These are phyloP conservation scores for Cenchrus purpureus DNA, from an alignment of 176 grass and related monocot genomes.

Conservation along the genomic window DNA sequence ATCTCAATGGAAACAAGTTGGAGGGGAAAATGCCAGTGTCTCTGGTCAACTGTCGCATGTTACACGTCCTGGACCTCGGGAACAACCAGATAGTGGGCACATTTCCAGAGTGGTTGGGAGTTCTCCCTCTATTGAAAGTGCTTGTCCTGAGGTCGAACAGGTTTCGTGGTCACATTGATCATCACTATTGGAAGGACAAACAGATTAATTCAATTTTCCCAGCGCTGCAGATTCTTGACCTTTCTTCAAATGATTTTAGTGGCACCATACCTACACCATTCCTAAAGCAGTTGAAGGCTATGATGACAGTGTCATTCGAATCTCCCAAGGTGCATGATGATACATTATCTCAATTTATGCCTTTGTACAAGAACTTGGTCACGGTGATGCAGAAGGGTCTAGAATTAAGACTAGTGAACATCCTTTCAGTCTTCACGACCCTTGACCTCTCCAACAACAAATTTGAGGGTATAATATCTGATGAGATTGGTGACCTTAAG, in stretches of 20 bases:
- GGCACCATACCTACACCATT: slow-evolving; percentile 2
- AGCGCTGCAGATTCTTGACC: neutral
- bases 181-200: neutral
- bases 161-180: neutral
- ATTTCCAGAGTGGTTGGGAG: slow-evolving; percentile 11
- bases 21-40: neutral
- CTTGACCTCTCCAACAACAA: neutral
- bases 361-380: neutral
- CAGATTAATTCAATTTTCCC: neutral
- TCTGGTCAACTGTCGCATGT: neutral
- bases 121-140: slow-evolving; percentile 2
- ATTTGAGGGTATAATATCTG: neutral
- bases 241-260: neutral
- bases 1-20: neutral
- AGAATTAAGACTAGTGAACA: neutral
- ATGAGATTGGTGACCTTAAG: neutral
- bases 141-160: neutral
- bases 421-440: neutral
- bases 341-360: neutral
- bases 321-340: neutral
- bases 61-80: neutral
- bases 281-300: neutral
- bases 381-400: neutral
- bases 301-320: neutral
- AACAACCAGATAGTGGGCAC: neutral